Evolutionary conservation across 106 monocot species (phyloP).

Genomic region (Dendrobium catenatum): DNA sequence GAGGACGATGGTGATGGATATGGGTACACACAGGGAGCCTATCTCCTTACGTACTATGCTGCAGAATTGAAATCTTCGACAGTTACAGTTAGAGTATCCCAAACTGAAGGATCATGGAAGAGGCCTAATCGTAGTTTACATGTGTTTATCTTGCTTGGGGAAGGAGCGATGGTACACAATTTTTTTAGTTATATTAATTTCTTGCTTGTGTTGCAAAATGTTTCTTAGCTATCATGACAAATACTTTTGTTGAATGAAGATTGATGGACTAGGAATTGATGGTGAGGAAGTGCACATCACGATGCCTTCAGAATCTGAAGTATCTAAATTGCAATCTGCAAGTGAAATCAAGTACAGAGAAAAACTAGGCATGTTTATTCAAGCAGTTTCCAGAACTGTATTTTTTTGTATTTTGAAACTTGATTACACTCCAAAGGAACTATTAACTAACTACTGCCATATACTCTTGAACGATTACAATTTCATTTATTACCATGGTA

Average conservation of each 20-base stretch:
- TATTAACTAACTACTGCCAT: neutral
- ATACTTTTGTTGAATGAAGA: conserved; percentile 32
- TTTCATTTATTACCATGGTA: neutral
- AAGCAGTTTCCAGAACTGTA: neutral
- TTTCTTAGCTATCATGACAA: neutral
- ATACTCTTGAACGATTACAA: neutral
- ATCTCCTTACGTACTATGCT: conserved; percentile 70
- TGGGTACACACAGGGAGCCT: conserved; percentile 56
- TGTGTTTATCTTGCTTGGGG: conserved; percentile 69
- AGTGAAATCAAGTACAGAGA: conserved; percentile 52
- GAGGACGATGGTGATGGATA: conserved; percentile 97
- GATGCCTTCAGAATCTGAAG: conserved; percentile 65
- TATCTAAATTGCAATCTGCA: conserved; percentile 39
- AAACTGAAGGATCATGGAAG: conserved; percentile 70
- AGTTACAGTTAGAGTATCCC: conserved; percentile 63
- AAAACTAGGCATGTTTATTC: conserved; percentile 33
- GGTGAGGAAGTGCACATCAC: conserved; percentile 65
- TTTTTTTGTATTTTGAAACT: neutral
- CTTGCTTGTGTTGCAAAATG: neutral
- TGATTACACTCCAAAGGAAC: neutral
- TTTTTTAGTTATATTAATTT: conserved; percentile 1
- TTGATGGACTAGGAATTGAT: conserved; percentile 58
- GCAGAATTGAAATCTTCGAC: conserved; percentile 68
- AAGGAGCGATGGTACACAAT: conserved; percentile 63
- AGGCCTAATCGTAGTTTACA: conserved; percentile 62